These are phyloP conservation scores for Hymenoscyphus fructigenus DNA, from an alignment of 2,329 filamentous ascomycete species.

Conservation along the genomic window DNA sequence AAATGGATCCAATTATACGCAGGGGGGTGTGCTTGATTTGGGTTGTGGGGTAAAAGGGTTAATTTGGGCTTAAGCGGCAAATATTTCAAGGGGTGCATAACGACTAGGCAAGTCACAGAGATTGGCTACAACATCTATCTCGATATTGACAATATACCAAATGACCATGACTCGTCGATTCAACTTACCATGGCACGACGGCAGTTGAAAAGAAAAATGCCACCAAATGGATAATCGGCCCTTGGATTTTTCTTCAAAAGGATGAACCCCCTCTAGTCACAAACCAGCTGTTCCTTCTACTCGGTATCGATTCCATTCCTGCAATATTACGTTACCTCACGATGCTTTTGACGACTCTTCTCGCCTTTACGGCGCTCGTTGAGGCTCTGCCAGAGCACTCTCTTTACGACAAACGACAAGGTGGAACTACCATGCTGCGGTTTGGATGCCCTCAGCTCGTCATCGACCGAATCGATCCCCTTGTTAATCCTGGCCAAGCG, in stretches of 20 bases:
- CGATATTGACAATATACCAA: conserved; percentile 13
- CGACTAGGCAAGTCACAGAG: neutral
- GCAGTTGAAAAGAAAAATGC: conserved; percentile 6
- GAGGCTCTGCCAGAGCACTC: conserved; percentile 9
- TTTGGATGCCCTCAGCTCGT: conserved; percentile 20
- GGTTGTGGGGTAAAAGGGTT: conserved; percentile 7
- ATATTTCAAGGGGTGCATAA: conserved; percentile 5
- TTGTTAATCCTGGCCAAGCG: conserved; percentile 20
- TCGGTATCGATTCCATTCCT: neutral
- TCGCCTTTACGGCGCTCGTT: conserved; percentile 16
- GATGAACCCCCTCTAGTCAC: neutral
- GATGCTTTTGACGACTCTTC: conserved; percentile 17
- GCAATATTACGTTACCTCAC: conserved; percentile 2
- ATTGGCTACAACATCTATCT: conserved; percentile 2
- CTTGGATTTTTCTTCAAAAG: conserved; percentile 10
- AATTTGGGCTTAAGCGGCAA: conserved; percentile 4
- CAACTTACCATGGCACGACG: conserved; percentile 4
- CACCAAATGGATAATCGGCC: conserved; percentile 1
- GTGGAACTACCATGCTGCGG: conserved; percentile 15
- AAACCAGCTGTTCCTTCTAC: conserved; percentile 2
- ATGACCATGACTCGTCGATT: conserved; percentile 8
- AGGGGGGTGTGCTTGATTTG: neutral
- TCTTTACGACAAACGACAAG: neutral
- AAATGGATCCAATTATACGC: neutral
- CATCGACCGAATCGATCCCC: conserved; percentile 19